Conservation (phyloP, 148 eudicot genomes). For the Cornus florida region DNA sequence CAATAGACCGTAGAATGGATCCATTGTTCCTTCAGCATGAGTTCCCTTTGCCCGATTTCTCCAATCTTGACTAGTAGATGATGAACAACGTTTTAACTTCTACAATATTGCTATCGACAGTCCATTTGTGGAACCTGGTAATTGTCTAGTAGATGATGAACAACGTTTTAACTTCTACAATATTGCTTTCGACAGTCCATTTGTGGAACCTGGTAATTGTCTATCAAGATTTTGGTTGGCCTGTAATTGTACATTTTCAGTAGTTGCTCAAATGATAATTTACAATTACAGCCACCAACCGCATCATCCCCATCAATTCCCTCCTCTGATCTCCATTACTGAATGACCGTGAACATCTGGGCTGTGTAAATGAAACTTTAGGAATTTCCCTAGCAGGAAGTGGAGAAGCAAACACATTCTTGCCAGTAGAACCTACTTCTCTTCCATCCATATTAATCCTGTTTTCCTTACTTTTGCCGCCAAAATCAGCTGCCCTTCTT, state of each 20-base stretch:
- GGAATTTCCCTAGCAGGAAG: conserved; percentile 18
- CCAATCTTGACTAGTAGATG: not conserved
- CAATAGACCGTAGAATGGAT: not conserved
- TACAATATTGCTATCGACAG: not conserved
- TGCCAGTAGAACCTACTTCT: conserved; percentile 13
- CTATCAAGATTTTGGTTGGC: conserved; percentile 1
- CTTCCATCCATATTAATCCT: not conserved
- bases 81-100: not conserved
- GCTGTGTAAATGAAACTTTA: conserved; percentile 48
- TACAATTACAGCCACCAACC: conserved; percentile 27
- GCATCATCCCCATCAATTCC: conserved; percentile 16
- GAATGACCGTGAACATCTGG: conserved; percentile 25
- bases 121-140: not conserved
- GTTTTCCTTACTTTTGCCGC: conserved; percentile 14
- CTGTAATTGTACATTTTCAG: conserved; percentile 1
- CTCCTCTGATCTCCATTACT: conserved; percentile 16
- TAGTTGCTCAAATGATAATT: conserved; percentile 40
- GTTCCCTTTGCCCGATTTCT: not conserved
- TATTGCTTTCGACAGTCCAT: not conserved
- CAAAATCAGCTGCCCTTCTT: conserved; percentile 12
- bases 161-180: not conserved
- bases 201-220: not conserved
- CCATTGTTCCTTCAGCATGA: not conserved
- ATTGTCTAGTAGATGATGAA: not conserved
- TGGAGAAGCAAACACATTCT: conserved; percentile 26